Evolutionary conservation across 768 basidiomycete genomes (phyloP), one percentile per base, ranked within the genome.

Genomic region (Heimioporus sp.): DNA sequence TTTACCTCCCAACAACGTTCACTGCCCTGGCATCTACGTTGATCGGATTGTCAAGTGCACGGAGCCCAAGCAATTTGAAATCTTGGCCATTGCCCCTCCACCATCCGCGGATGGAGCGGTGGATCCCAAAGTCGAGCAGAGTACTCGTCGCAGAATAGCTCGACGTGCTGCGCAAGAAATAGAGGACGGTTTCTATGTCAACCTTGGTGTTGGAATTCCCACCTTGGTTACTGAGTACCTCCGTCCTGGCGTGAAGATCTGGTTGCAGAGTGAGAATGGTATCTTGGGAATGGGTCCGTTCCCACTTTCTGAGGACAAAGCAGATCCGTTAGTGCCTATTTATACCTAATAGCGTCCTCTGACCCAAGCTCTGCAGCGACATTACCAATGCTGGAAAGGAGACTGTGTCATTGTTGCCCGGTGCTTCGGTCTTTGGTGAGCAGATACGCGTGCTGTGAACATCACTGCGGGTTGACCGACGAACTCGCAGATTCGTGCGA

Each of bases 341-440:
- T 15, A 42, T 46, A 32, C 32, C 31, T 20, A 16, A 32, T 34
- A 32, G 10, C 34, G 43, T 12, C 49, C 7, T 55, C 56, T 46
- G 38, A 53, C 24, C 24, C 24, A 28, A 7, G 1, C 53, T 39
- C 46, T 52, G 4, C 53, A 89, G 87, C 24, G 92, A 95, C 68
- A 79, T 94, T 58, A 89, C 93, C 63, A 95, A 95, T 59, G 92
- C 92, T 36, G 91, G 93, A 13, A 95, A 95, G 68, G 92, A 95
- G 71, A 93, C 91, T 5, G 87, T 96, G 37, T 93, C 94, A 4
- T 76, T 98, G 10, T 75, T 95, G 21, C 92, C 93, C 32, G 93
- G 93, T 20, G 89, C 92, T 20, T 86, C 92, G 8, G 75, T 91
- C 10, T 97, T 98, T 64, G 93, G 89, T 85, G 58, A 53, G 82